Percentiles rank a stretch among this genome's conserved stretches.
phyloP scores from a whole-genome alignment of 106 monocot genomes.

The Platanthera zijinensis region DNA sequence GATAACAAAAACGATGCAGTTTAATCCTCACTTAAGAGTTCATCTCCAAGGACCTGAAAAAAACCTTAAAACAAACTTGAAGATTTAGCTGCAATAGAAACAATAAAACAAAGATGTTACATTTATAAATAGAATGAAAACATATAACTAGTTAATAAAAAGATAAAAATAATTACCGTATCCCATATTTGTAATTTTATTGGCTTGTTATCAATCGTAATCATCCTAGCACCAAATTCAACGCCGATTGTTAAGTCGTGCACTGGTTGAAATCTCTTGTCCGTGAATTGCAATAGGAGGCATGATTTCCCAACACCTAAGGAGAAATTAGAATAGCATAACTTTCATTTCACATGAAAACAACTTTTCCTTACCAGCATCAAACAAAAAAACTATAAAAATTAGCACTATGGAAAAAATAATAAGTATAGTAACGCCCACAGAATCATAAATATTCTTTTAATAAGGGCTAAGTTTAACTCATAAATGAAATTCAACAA shows the following conservation, averaged over 20 bases:
- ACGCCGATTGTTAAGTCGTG: conserved; percentile 95
- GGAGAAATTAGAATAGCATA: not conserved
- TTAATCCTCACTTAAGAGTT: not conserved
- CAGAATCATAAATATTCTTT: not conserved
- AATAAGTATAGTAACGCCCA: not conserved
- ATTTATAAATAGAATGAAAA: not conserved
- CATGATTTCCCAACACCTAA: conserved; percentile 97
- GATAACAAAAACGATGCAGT: no score
- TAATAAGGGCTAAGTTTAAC: no score
- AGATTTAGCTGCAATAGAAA: not conserved
- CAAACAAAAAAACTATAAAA: not conserved
- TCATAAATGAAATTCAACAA: no score
- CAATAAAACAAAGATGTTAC: not conserved
- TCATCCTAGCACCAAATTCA: conserved; percentile 90
- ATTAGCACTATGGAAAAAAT: not conserved
- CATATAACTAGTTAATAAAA: not conserved
- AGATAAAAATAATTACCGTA: conserved; percentile 38
- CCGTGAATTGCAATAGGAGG: conserved; percentile 88
- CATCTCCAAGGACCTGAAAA: not conserved
- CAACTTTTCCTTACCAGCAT: not conserved
- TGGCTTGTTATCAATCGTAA: conserved; percentile 84
- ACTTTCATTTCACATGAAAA: not conserved
- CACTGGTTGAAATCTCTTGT: conserved; percentile 90
- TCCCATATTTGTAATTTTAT: conserved; percentile 99
- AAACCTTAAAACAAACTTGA: not conserved